These are phyloP conservation scores for Phytophthora tubulina DNA, from an alignment of 352 stramenopile species.

Conservation along the genomic window DNA sequence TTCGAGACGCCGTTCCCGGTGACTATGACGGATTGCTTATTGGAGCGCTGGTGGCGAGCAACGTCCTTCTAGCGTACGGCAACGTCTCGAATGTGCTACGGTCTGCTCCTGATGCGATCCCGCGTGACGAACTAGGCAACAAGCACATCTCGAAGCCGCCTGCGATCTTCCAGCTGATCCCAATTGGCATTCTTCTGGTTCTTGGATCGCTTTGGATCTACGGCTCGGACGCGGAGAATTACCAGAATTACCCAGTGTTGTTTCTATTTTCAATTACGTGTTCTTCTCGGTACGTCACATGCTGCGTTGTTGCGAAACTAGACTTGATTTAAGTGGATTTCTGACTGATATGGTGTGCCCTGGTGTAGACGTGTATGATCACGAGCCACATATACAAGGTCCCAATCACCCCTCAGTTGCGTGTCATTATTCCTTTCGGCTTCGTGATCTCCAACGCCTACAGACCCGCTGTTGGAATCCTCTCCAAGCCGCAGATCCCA, in stretches of 20 bases:
- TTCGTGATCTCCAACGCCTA: constrained; percentile 84
- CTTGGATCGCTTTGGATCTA: constrained; percentile 81
- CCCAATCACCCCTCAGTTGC: constrained; percentile 81
- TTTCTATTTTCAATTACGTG: constrained; percentile 88
- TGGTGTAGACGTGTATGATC: constrained; percentile 86
- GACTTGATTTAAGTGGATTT: no score
- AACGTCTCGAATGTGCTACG: constrained; percentile 83
- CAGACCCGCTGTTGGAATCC: constrained; percentile 54
- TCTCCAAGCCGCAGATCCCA: constrained; percentile 59
- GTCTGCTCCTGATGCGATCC: constrained; percentile 61
- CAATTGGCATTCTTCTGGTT: constrained; percentile 64
- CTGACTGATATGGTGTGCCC: constrained; percentile 3
- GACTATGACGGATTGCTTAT: constrained; percentile 69
- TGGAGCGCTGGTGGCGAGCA: constrained; percentile 68
- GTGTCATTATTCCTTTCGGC: constrained; percentile 81
- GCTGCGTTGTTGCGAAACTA: background rate
- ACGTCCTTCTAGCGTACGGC: constrained; percentile 76
- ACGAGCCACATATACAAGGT: constrained; percentile 93
- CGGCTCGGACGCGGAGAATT: constrained; percentile 70
- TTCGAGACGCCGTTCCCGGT: constrained; percentile 31
- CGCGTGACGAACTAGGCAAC: constrained; percentile 76
- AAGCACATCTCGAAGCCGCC: constrained; percentile 88
- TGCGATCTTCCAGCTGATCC: constrained; percentile 80
- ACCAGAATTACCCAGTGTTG: constrained; percentile 73
- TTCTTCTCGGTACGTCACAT: constrained; percentile 76